A percentile compares a stretch with the other conserved stretches of the same genome.
Evolutionary conservation across 2,329 filamentous ascomycete species (phyloP).

Genomic region (Fusarium globosum): DNA sequence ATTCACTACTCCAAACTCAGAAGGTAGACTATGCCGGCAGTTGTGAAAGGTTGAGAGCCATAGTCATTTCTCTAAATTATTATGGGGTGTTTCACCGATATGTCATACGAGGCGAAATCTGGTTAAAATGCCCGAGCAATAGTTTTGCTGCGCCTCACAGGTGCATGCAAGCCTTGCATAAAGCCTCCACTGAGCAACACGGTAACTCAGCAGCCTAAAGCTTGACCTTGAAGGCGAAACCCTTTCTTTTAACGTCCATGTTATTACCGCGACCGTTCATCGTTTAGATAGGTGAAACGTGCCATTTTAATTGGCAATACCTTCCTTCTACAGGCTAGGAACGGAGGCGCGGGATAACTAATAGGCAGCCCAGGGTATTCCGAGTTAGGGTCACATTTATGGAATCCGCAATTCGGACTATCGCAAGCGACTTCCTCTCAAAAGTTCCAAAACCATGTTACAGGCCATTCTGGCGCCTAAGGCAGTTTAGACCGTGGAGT

Average conservation of each 20-base stretch:
- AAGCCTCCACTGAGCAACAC: rapidly evolving
- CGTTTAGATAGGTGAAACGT: not conserved
- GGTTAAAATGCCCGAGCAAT: too few relatives aligned
- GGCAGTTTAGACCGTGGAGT: rapidly evolving
- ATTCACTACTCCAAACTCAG: not conserved
- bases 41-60: not conserved
- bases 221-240: not conserved
- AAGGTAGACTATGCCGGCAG: not conserved
- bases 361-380: not conserved
- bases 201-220: rapidly evolving
- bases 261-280: not conserved
- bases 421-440: not conserved
- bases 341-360: not conserved
- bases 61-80: not conserved
- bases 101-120: not conserved
- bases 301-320: not conserved
- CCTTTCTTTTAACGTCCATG: rapidly evolving
- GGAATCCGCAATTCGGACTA: not conserved
- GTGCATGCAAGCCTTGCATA: rapidly evolving
- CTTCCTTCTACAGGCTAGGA: not conserved
- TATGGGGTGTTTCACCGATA: not conserved
- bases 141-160: not conserved
- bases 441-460: not conserved
- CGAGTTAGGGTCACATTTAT: not conserved
- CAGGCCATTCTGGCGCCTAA: not conserved